Evolutionary conservation across 1,139 yeast species (phyloP).

Genomic region (Saccharomyces hybrid): DNA sequence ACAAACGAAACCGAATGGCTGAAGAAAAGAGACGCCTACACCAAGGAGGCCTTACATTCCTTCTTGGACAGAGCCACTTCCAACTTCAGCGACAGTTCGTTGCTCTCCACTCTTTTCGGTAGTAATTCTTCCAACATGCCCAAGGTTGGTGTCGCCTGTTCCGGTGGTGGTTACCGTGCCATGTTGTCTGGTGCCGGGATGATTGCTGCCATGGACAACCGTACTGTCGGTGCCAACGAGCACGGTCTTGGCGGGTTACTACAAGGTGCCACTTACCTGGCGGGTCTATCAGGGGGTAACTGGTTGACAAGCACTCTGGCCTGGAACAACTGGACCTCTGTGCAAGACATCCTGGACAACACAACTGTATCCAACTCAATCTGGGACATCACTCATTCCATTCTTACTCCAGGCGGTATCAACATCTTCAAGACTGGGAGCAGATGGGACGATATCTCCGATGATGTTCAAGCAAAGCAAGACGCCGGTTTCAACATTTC

Average conservation of each 20-base stretch:
- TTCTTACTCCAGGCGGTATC: slow-evolving; percentile 59
- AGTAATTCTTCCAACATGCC: slow-evolving; percentile 14
- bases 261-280: slow-evolving; percentile 62
- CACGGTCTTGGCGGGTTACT: slow-evolving; percentile 72
- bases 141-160: slow-evolving; percentile 61
- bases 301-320: slow-evolving; percentile 57
- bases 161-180: slow-evolving; percentile 91
- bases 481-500: slow-evolving; percentile 35
- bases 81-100: slow-evolving; percentile 37
- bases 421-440: slow-evolving; percentile 47
- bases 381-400: slow-evolving; percentile 57
- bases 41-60: slow-evolving; percentile 46
- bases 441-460: slow-evolving; percentile 38
- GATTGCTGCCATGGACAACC: slow-evolving; percentile 64
- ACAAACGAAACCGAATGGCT: slow-evolving; percentile 33
- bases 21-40: slow-evolving; percentile 42
- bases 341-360: slow-evolving; percentile 44
- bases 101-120: slow-evolving; percentile 1
- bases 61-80: slow-evolving; percentile 55
- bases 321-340: slow-evolving; percentile 74
- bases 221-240: slow-evolving; percentile 51
- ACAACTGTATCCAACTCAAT: slow-evolving; percentile 38
- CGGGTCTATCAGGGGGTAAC: slow-evolving; percentile 48
- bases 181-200: slow-evolving; percentile 84
- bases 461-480: slow-evolving; percentile 10